These are phyloP conservation scores for Talaromyces adpressus DNA, from an alignment of 495 filamentous ascomycete genomes.

Conservation along the genomic window DNA sequence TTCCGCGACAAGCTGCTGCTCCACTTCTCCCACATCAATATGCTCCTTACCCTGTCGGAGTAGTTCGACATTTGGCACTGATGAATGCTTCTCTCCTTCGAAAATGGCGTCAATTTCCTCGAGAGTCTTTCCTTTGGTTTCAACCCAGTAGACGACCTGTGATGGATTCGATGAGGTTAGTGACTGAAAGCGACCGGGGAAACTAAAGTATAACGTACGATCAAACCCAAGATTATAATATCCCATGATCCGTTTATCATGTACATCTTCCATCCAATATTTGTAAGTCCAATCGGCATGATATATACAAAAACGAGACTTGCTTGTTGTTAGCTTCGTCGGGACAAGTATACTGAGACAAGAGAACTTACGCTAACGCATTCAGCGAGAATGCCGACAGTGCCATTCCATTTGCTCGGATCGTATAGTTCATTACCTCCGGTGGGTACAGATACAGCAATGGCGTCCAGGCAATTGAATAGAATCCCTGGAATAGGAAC, in stretches of 20 bases:
- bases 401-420: conserved; percentile 17
- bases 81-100: conserved; percentile 33
- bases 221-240: conserved; percentile 15
- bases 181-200: not conserved
- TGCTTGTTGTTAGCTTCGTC: conserved; percentile 8
- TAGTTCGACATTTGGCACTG: conserved; percentile 33
- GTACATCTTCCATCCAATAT: conserved; percentile 24
- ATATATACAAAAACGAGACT: conserved; percentile 40
- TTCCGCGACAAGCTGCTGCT: conserved; percentile 12
- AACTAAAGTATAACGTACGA: conserved; percentile 11
- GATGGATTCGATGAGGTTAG: not conserved
- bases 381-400: conserved; percentile 27
- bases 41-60: conserved; percentile 23
- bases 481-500: conserved; percentile 52
- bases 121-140: conserved; percentile 50
- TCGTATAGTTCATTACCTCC: conserved; percentile 34
- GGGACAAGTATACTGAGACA: not conserved
- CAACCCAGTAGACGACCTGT: conserved; percentile 26
- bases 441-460: conserved; percentile 53
- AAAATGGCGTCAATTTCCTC: conserved; percentile 45
- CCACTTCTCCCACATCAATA: conserved; percentile 16
- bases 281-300: conserved; percentile 38
- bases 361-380: conserved; percentile 33
- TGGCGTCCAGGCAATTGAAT: conserved; percentile 54
- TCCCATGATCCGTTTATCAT: conserved; percentile 21